Evolutionary conservation across 2,329 filamentous ascomycete genomes (phyloP).

Genomic region (Colletotrichum tropicicola): DNA sequence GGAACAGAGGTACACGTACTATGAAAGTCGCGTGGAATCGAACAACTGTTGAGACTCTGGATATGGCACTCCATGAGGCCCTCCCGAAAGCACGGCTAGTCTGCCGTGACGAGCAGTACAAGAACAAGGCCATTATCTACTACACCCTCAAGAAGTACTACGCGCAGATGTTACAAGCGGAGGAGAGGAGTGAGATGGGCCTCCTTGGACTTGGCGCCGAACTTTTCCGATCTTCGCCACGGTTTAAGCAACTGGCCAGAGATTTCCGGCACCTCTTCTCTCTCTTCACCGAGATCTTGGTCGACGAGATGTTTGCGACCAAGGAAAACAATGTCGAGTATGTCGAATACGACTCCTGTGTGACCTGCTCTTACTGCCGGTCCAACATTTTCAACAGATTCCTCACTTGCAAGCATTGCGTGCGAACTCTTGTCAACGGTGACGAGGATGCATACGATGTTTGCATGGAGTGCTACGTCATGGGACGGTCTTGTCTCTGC

Average conservation of each 20-base stretch:
- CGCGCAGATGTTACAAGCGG: constrained; percentile 65
- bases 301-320: constrained; percentile 86
- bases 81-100: constrained; percentile 89
- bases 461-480: constrained; percentile 98
- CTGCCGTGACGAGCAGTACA: constrained; percentile 97
- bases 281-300: constrained; percentile 80
- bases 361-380: constrained; percentile 95
- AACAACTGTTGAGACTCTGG: constrained; percentile 89
- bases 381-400: constrained; percentile 98
- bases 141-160: constrained; percentile 85
- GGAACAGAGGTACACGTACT: constrained; percentile 95
- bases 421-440: constrained; percentile 70
- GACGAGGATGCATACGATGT: constrained; percentile 91
- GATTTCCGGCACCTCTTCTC: constrained; percentile 86
- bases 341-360: constrained; percentile 85
- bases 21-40: constrained; percentile 99
- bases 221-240: constrained; percentile 49
- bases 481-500: constrained; percentile 93
- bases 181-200: constrained; percentile 56
- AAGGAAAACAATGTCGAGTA: constrained; percentile 79
- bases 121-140: constrained; percentile 96
- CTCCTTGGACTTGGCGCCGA: constrained; percentile 58
- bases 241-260: constrained; percentile 74
- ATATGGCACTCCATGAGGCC: constrained; percentile 86
- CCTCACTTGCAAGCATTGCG: constrained; percentile 88